Conservation (phyloP, 225 moss, liverwort and hornwort species). For the Takakia lepidozioides region DNA sequence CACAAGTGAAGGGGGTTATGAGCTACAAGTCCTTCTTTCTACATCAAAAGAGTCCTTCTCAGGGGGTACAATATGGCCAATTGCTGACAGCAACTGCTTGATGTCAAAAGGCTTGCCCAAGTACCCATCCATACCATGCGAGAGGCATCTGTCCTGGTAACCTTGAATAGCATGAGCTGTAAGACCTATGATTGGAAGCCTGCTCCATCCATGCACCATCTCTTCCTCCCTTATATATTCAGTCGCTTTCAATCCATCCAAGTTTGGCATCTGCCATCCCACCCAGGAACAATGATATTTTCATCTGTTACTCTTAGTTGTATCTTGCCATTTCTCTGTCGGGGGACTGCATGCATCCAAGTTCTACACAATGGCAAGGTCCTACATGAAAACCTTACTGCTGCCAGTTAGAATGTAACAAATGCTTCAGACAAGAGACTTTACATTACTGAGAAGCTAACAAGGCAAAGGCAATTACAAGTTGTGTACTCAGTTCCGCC, state of each 20-base stretch:
- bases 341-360: not conserved
- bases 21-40: too few relatives aligned
- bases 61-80: constrained; percentile 42
- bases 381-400: too few relatives aligned
- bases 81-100: constrained; percentile 59
- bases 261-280: constrained; percentile 62
- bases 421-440: too few relatives aligned
- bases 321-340: not conserved
- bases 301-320: not conserved
- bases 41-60: too few relatives aligned
- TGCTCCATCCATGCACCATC: constrained; percentile 27
- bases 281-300: not conserved
- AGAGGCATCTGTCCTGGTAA: constrained; percentile 66
- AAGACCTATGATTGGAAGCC: constrained; percentile 61
- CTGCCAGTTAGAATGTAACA: too few relatives aligned
- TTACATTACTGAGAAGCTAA: too few relatives aligned
- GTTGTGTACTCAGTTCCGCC: not conserved
- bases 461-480: not conserved
- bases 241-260: constrained; percentile 79
- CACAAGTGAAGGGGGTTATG: too few relatives aligned
- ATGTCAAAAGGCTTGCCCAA: constrained; percentile 89
- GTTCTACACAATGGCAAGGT: too few relatives aligned
- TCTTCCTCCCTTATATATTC: constrained; percentile 58
- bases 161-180: constrained; percentile 88
- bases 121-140: constrained; percentile 60